phyloP scores from a whole-genome alignment of 2,329 filamentous ascomycete genomes.

The Cytospora chrysosperma region DNA sequence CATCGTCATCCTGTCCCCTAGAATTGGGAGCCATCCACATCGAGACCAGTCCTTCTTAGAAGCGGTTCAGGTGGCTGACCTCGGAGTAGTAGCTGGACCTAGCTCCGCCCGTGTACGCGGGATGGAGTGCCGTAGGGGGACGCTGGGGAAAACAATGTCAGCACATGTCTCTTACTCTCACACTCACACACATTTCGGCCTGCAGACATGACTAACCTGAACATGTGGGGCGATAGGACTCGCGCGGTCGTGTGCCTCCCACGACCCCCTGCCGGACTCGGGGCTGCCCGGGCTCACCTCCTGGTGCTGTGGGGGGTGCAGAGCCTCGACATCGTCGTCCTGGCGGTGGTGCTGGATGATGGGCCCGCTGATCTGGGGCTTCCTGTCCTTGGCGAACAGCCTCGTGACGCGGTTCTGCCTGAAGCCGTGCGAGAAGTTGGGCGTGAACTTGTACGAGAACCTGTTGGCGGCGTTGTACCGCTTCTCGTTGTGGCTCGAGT shows the following conservation, averaged over 20 bases:
- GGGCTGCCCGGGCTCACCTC: slow-evolving; percentile 20
- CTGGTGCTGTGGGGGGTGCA: slow-evolving; percentile 26
- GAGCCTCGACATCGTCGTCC: slow-evolving; percentile 37
- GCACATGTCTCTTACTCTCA: slow-evolving; percentile 2
- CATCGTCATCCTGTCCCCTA: neutral
- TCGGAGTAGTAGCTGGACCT: slow-evolving; percentile 44
- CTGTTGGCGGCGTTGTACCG: slow-evolving; percentile 29
- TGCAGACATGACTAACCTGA: slow-evolving; percentile 24
- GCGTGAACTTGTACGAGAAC: slow-evolving; percentile 30
- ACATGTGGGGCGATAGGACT: slow-evolving; percentile 58
- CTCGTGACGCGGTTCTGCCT: slow-evolving; percentile 26
- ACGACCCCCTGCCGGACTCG: slow-evolving; percentile 12
- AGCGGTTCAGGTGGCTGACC: slow-evolving; percentile 48
- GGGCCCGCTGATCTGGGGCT: slow-evolving; percentile 46
- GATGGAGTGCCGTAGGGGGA: slow-evolving; percentile 59
- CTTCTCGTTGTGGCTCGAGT: slow-evolving; percentile 40
- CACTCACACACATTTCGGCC: no score
- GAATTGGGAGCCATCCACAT: neutral
- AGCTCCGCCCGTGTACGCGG: slow-evolving; percentile 45
- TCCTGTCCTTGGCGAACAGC: slow-evolving; percentile 33
- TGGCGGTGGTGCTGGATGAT: slow-evolving; percentile 29
- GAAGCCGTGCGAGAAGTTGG: slow-evolving; percentile 25
- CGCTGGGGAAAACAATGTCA: slow-evolving; percentile 34
- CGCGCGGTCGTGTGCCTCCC: slow-evolving; percentile 37
- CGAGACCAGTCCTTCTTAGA: slow-evolving; percentile 33